Conservation (phyloP, 2,329 filamentous ascomycete genomes). For the Coleophoma eucalyptorum region DNA sequence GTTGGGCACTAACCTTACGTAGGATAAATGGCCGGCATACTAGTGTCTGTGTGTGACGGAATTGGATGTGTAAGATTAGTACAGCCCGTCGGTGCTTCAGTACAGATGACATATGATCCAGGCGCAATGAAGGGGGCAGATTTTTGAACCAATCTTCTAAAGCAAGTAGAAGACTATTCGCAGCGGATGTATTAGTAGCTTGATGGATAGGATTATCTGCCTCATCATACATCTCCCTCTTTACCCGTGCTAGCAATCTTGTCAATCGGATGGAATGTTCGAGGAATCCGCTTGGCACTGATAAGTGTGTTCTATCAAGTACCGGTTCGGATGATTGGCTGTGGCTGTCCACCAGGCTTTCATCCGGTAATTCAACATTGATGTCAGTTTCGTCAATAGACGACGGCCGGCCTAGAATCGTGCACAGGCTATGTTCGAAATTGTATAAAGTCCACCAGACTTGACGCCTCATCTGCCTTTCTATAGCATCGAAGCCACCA, state of each 20-base stretch:
- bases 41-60: conserved; percentile 23
- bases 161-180: conserved; percentile 17
- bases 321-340: conserved; percentile 9
- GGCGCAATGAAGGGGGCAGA: conserved; percentile 17
- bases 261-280: conserved; percentile 19
- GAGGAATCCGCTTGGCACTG: conserved; percentile 18
- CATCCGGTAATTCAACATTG: conserved; percentile 22
- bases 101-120: conserved; percentile 12
- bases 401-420: conserved; percentile 23
- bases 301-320: neutral
- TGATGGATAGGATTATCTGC: conserved; percentile 7
- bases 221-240: conserved; percentile 21
- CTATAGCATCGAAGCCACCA: conserved; percentile 29
- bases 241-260: conserved; percentile 19
- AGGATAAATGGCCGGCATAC: conserved; percentile 23
- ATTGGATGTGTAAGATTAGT: conserved; percentile 22
- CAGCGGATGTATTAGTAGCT: conserved; percentile 11
- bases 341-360: conserved; percentile 21
- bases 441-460: conserved; percentile 26
- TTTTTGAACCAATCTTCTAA: conserved; percentile 22
- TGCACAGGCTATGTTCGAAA: conserved; percentile 25
- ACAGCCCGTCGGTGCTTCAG: conserved; percentile 22
- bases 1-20: conserved; percentile 21
- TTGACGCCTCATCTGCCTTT: conserved; percentile 22
- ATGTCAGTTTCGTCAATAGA: conserved; percentile 25